A percentile compares a stretch with the other conserved stretches of the same genome.
Evolutionary conservation across 805 yeast species (phyloP).

Genomic region (Grigorovia humatica): DNA sequence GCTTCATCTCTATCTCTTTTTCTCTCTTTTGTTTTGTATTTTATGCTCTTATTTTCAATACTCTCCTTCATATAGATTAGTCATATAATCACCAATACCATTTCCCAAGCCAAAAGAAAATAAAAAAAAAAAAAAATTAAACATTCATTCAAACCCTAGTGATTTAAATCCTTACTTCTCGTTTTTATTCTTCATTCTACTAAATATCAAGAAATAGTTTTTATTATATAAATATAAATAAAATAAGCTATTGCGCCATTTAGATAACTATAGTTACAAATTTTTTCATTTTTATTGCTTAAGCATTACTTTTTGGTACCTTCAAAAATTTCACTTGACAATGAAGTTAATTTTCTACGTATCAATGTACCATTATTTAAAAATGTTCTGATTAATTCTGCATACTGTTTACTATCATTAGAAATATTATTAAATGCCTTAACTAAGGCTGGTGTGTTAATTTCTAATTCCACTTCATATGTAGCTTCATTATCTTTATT

Average conservation of each 20-base stretch:
- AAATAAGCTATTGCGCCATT: not conserved
- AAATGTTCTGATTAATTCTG: slow-evolving; percentile 46
- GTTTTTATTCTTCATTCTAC: too few relatives aligned
- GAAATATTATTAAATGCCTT: slow-evolving; percentile 32
- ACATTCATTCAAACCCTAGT: too few relatives aligned
- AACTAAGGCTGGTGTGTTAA: slow-evolving; percentile 35
- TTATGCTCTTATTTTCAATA: too few relatives aligned
- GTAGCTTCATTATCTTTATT: slow-evolving; percentile 20
- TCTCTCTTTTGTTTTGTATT: too few relatives aligned
- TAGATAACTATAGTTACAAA: not conserved
- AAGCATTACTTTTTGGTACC: slow-evolving; percentile 23
- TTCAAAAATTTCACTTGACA: slow-evolving; percentile 28
- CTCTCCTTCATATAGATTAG: too few relatives aligned
- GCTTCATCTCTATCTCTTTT: too few relatives aligned
- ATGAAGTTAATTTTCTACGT: slow-evolving; percentile 27
- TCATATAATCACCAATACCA: too few relatives aligned
- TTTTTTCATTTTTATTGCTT: not conserved
- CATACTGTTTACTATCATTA: slow-evolving; percentile 44
- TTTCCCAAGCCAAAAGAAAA: too few relatives aligned
- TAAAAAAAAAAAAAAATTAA: too few relatives aligned
- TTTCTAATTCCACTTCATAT: slow-evolving; percentile 43
- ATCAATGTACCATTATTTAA: slow-evolving; percentile 49
- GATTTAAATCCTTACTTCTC: too few relatives aligned
- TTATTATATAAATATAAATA: too few relatives aligned
- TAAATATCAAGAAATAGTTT: too few relatives aligned